Percentiles rank a stretch among this genome's conserved stretches.
These are phyloP conservation scores for Penicillium nucicola DNA, from an alignment of 495 filamentous ascomycete species.

Conservation along the genomic window DNA sequence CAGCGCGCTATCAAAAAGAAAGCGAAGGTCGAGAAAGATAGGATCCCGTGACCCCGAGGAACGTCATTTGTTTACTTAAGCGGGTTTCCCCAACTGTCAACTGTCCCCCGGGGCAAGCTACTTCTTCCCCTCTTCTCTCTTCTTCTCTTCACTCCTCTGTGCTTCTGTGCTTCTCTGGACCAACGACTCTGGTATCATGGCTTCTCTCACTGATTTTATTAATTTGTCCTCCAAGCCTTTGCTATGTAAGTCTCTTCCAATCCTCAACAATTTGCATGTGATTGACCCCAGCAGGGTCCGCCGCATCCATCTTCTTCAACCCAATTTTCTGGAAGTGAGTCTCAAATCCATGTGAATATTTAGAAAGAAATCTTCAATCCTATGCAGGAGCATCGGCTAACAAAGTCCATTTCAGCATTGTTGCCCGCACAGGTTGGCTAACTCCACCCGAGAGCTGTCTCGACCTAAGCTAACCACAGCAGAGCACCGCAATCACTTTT, in stretches of 20 bases:
- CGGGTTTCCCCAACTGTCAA: constrained; percentile 6
- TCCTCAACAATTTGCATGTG: constrained; percentile 33
- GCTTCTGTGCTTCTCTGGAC: no score
- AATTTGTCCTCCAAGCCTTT: constrained; percentile 46
- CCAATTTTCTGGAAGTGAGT: constrained; percentile 59
- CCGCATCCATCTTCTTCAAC: constrained; percentile 51
- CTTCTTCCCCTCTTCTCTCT: constrained; percentile 5
- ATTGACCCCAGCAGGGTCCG: constrained; percentile 42
- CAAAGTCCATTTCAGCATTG: constrained; percentile 28
- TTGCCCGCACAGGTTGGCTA: constrained; percentile 45
- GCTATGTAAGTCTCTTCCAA: constrained; percentile 31
- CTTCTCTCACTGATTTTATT: constrained; percentile 37
- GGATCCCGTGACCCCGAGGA: constrained; percentile 18
- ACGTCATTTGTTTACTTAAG: constrained; percentile 36
- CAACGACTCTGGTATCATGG: constrained; percentile 25
- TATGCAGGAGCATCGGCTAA: neutral
- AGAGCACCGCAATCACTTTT: constrained; percentile 89
- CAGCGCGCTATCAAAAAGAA: neutral
- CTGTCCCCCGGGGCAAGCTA: neutral
- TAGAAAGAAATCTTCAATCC: neutral
- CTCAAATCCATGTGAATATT: neutral
- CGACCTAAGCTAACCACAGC: constrained; percentile 13
- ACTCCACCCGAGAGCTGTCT: constrained; percentile 5
- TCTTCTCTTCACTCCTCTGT: neutral
- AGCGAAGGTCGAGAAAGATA: neutral